Evolutionary conservation across 2,329 filamentous ascomycete species (phyloP).

Genomic region (Ophiostoma piceae): DNA sequence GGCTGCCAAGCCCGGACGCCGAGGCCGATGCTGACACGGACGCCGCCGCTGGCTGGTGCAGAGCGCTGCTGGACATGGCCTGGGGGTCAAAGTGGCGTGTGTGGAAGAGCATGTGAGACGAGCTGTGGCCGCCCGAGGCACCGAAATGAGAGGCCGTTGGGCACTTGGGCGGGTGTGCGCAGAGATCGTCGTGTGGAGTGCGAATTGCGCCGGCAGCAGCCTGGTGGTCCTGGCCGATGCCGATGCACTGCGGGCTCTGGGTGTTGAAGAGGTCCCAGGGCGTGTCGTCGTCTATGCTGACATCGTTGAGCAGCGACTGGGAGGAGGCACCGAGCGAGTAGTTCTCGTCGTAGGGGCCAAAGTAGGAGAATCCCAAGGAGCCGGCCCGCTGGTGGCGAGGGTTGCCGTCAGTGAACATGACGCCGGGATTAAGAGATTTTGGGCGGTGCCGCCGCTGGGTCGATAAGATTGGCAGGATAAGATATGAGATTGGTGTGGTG

Average conservation of each 20-base stretch:
- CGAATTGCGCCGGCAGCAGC: slow-evolving; percentile 21
- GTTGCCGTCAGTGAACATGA: slow-evolving; percentile 23
- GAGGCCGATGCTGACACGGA: background rate
- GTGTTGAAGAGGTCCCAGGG: slow-evolving; percentile 25
- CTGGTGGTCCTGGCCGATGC: slow-evolving; percentile 22
- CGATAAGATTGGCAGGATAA: background rate
- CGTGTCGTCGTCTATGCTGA: slow-evolving; percentile 21
- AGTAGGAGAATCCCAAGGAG: slow-evolving; percentile 22
- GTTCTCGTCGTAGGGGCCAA: slow-evolving; percentile 21
- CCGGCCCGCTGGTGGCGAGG: slow-evolving; percentile 21
- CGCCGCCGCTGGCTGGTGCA: background rate
- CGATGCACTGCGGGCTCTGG: slow-evolving; percentile 25
- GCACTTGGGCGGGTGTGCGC: slow-evolving; percentile 26
- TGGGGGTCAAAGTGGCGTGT: slow-evolving; percentile 23
- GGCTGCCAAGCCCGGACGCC: background rate
- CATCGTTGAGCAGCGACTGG: slow-evolving; percentile 17
- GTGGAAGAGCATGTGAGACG: slow-evolving; percentile 26
- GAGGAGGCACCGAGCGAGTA: slow-evolving; percentile 17
- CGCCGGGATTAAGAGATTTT: background rate
- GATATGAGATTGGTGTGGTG: background rate
- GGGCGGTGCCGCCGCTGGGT: background rate
- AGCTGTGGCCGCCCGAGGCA: slow-evolving; percentile 14
- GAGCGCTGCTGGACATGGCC: slow-evolving; percentile 8
- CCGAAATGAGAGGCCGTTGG: slow-evolving; percentile 19
- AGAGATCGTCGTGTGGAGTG: slow-evolving; percentile 27